Evolutionary conservation across 129 eudicot genomes (phyloP), one percentile per base, ranked within the genome.

Genomic region (Chrysanthemum seticuspe): DNA sequence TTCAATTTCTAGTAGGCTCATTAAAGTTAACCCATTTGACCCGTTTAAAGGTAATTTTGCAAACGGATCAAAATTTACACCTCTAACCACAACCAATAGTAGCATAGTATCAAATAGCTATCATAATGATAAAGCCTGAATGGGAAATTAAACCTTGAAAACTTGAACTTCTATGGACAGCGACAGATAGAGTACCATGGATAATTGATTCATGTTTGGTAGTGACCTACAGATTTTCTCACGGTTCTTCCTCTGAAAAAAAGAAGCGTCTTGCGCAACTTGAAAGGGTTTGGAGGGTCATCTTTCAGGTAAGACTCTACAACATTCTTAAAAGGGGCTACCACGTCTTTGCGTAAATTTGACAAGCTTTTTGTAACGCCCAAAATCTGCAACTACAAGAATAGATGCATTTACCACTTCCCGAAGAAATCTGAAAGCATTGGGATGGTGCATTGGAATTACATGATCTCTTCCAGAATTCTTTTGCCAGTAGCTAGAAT

Each of bases 361-460:
- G 95, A 78, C 85, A 89, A 55, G 79, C 27, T 76, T 81, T 72
- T 76, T 5, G 64, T 71, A 82, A 61, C 98, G 95, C 31, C 92
- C 96, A 80, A 92, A 92, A 84, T 87, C 96, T 44, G 95, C 95
- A 70, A 89, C 25, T 23, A 23, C 0, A 23, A 23, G 0, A 23
- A 23, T 23, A 23, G 25, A 23, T 23, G 25, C 25, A 23, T 23
- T 92, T 75, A 89, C 78, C 78, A 82, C 80, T 21, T 87, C 84
- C 10, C 95, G 85, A 53, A 78, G 77, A 79, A 85, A 88, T 86
- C 96, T 82, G 77, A 92, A 89, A 72, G 98, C 98, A 75, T 92
- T 92, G 23, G 95, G 98, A 84, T 92, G 98, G 71, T 89, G 95
- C 87, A 92, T 75, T 25, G 98, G 98, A 74, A 92, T 87, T 13